These are phyloP conservation scores for Monosporascus sp. DNA, from an alignment of 2,329 filamentous ascomycete genomes.

Conservation along the genomic window DNA sequence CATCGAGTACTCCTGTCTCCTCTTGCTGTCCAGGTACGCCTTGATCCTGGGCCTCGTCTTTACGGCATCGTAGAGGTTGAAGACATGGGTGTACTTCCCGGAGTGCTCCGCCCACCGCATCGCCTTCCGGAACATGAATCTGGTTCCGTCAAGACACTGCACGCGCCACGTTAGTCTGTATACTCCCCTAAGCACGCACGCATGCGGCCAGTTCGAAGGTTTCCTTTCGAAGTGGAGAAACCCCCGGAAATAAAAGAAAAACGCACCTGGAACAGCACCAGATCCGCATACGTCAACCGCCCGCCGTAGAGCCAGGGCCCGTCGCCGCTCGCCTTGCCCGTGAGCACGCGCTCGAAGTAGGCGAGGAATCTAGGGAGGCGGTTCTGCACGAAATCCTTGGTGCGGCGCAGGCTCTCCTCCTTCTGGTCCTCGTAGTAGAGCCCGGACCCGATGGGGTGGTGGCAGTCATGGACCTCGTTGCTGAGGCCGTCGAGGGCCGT, in stretches of 20 bases:
- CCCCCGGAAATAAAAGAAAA: background rate
- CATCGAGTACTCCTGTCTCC: constrained; percentile 54
- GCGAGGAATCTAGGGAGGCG: constrained; percentile 67
- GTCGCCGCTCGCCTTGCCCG: constrained; percentile 49
- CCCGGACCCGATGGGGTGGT: constrained; percentile 60
- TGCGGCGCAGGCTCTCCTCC: constrained; percentile 53
- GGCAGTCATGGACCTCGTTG: constrained; percentile 69
- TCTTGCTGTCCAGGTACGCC: constrained; percentile 62
- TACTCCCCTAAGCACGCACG: too few relatives aligned
- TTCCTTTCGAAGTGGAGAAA: too few relatives aligned
- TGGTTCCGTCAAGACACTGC: constrained; percentile 51
- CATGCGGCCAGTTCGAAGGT: too few relatives aligned
- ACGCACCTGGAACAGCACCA: constrained; percentile 65
- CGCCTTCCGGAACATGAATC: constrained; percentile 67
- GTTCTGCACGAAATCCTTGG: constrained; percentile 51
- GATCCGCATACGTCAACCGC: constrained; percentile 64
- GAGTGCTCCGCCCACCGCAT: constrained; percentile 47
- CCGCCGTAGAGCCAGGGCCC: constrained; percentile 62
- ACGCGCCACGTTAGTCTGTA: background rate
- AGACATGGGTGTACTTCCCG: constrained; percentile 55
- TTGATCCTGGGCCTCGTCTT: constrained; percentile 59
- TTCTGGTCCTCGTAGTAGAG: constrained; percentile 74
- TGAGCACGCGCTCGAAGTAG: constrained; percentile 64
- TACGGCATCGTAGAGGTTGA: constrained; percentile 59
- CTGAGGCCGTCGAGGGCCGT: constrained; percentile 67